Base-by-base conservation (phyloP, 441 rosid genomes). In the Metrosideros polymorpha region DNA sequence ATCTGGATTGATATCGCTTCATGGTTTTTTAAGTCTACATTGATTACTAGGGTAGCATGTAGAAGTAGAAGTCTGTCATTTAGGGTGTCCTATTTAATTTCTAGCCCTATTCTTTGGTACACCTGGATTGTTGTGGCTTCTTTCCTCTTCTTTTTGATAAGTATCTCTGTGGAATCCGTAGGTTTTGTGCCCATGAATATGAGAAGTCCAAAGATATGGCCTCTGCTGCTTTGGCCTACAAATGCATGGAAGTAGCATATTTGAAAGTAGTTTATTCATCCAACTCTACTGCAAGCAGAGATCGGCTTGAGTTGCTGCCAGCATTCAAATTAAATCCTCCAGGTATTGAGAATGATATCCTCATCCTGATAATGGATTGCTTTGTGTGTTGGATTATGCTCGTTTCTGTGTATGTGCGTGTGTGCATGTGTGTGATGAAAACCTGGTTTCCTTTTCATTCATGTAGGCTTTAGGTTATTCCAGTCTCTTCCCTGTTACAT, bases 211-310 rank as follows among this genome's bases (percentile, higher is more conserved):
- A 94, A 92, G 97, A 96, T 83, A 93, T 92, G 97, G 99, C 97
- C 86, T 92, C 96, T 87, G 98, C 99, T 91, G 94, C 99, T 79
- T 91, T 98, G 91, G 98, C 99, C 89, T 98, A 98, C 95, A 98
- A 98, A 87, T 96, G 98, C 92, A 93, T 91, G 93, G 99, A 98
- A 92, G 96, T 92, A 86, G 99, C 99, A 32, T 93, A 93, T 91
- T 91, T 98, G 98, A 96, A 97, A 90, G 99, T 97, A 53, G 91
- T 96, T 85, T 92, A 94, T 92, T 90, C 92, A 84, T 93, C 95
- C 24, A 91, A 95, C 90, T 83, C 87, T 86, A 85, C 86, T 88
- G 98, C 95, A 79, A 93, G 85, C 91, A 95, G 94, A 92, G 98
- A 93, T 89, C 94, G 96, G 22, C 86, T 83, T 43, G 99, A 96